Evolutionary conservation across 2,329 filamentous ascomycete genomes (phyloP), one percentile per base, ranked within the genome.

Genomic region (Venturia nashicola): DNA sequence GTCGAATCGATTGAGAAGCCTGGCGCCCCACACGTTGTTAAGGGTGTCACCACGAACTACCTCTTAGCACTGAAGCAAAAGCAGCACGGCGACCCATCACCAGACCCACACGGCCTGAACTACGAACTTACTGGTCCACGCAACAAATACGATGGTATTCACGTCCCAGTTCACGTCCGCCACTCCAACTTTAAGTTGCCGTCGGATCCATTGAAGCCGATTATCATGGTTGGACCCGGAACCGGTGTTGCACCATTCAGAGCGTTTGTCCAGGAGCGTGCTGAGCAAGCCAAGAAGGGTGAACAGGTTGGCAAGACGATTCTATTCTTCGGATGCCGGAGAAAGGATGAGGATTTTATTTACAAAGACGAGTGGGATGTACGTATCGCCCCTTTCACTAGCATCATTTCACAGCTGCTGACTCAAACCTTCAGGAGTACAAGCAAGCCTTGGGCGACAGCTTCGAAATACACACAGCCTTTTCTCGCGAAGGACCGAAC

Each of bases 131-230:
- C 78, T 60, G 94, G 94, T 14, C 94, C 94, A 18, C 86, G 94
- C 71, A 96, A 96, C 82, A 97, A 96, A 78, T 99, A 97, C 76
- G 90, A 96, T 71, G 93, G 93, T 66, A 87, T 97, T 66, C 92
- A 95, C 72, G 88, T 97, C 32, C 94, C 94, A 3, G 90, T 99
- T 16, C 94, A 99, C 73, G 86, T 99, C 65, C 90, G 94, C 68
- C 93, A 97, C 78, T 97, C 94, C 68, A 99, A 97, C 80, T 99
- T 99, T 85, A 97, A 97, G 80, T 85, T 99, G 39, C 94, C 94
- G 9, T 97, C 94, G 18, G 92, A 99, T 71, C 91, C 94, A 4
- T 85, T 88, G 60, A 96, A 95, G 78, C 94, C 94, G 39, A 81
- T 99, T 70, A 96, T 99, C 75, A 92, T 97, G 86, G 86, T 97